These are phyloP conservation scores for Coemansia sp. DNA, from an alignment of 192 early-diverging fungal genomes.

Conservation along the genomic window DNA sequence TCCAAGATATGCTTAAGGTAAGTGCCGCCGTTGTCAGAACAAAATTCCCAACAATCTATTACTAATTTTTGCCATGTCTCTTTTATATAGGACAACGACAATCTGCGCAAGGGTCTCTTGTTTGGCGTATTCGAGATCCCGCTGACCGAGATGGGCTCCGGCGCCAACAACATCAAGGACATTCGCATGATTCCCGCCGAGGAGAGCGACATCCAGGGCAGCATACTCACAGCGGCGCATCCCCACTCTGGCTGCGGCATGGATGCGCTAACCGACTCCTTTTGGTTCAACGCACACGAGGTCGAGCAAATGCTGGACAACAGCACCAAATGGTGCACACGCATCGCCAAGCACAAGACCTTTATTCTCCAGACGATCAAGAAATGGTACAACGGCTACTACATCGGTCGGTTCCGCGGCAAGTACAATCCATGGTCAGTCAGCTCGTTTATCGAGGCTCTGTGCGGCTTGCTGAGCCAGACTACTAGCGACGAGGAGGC, in stretches of 20 bases:
- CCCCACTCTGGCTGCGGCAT: constrained; percentile 37
- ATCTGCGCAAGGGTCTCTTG: constrained; percentile 33
- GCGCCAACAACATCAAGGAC: constrained; percentile 51
- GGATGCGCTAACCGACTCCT: constrained; percentile 38
- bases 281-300: constrained; percentile 42
- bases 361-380: constrained; percentile 22
- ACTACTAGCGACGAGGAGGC: neutral
- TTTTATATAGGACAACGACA: constrained; percentile 17
- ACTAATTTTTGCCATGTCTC: too few species aligned
- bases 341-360: constrained; percentile 23
- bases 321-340: constrained; percentile 17
- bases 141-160: constrained; percentile 45
- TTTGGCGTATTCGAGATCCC: constrained; percentile 48
- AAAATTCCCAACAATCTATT: too few species aligned
- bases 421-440: constrained; percentile 20
- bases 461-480: constrained; percentile 20
- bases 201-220: constrained; percentile 36
- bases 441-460: constrained; percentile 5
- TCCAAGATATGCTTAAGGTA: constrained; percentile 48
- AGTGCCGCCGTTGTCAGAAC: neutral
- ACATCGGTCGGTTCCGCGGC: constrained; percentile 33
- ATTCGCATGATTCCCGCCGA: constrained; percentile 41
- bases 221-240: constrained; percentile 19
- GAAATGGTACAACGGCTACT: constrained; percentile 41
- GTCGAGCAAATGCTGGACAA: constrained; percentile 39